Evolutionary conservation across 2,329 filamentous ascomycete species (phyloP).

Genomic region (Zymoseptoria pseudotritici): DNA sequence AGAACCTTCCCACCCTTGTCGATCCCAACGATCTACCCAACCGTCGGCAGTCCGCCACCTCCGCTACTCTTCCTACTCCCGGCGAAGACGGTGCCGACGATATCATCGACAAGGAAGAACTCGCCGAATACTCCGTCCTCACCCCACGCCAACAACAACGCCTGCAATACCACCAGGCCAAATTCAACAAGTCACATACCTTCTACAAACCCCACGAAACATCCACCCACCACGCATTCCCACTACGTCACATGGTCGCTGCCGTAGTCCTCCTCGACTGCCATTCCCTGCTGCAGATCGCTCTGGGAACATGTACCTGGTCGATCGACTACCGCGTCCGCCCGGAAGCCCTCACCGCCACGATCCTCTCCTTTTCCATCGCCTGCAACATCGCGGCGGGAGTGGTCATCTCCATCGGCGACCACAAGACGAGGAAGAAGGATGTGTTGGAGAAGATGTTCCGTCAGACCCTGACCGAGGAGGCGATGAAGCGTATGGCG

Average conservation of each 20-base stretch:
- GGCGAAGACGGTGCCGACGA: conserved; percentile 32
- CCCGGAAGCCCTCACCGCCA: conserved; percentile 66
- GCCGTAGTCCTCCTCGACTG: conserved; percentile 73
- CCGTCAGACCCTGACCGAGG: conserved; percentile 64
- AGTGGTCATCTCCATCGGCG: conserved; percentile 67
- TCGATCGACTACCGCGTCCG: conserved; percentile 64
- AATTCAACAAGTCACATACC: conserved; percentile 74
- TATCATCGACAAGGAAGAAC: conserved; percentile 38
- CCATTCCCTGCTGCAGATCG: conserved; percentile 73
- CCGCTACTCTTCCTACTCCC: neutral
- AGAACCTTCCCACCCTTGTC: conserved; percentile 55
- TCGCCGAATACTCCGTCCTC: conserved; percentile 53
- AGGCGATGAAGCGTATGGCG: conserved; percentile 49
- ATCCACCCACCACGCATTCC: conserved; percentile 71
- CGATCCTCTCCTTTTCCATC: conserved; percentile 73
- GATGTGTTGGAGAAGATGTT: conserved; percentile 72
- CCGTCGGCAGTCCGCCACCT: conserved; percentile 17
- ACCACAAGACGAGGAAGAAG: conserved; percentile 73
- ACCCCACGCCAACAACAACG: conserved; percentile 57
- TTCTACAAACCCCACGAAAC: conserved; percentile 90
- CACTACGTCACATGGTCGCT: conserved; percentile 63
- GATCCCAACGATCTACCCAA: conserved; percentile 63
- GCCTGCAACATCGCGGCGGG: conserved; percentile 70
- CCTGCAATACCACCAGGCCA: conserved; percentile 68
- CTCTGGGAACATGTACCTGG: conserved; percentile 72